These are phyloP conservation scores for Pelargonium fulgidum DNA, from an alignment of 441 rosid species.

Conservation along the genomic window DNA sequence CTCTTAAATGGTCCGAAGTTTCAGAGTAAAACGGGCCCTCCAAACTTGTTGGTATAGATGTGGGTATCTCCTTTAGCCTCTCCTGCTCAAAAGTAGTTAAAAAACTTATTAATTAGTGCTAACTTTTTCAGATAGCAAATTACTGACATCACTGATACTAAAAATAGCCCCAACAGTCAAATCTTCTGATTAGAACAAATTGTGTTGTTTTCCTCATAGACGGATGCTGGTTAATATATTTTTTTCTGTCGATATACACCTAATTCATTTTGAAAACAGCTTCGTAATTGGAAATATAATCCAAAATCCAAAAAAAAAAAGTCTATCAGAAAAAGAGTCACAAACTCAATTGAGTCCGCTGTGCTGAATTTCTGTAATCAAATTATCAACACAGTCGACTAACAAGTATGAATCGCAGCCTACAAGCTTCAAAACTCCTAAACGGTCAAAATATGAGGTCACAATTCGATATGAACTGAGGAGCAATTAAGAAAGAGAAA, in stretches of 20 bases:
- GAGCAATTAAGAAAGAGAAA: neutral
- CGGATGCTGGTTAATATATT: neutral
- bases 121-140: neutral
- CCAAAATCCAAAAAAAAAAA: neutral
- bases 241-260: neutral
- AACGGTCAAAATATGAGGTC: neutral
- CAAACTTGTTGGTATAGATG: constrained; percentile 37
- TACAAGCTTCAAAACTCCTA: neutral
- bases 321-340: neutral
- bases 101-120: constrained; percentile 2
- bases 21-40: constrained; percentile 44
- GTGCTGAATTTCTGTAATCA: neutral
- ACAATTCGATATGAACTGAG: neutral
- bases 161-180: neutral
- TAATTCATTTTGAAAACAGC: neutral
- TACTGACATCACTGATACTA: neutral
- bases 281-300: neutral
- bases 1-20: constrained; percentile 40
- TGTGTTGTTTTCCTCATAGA: neutral
- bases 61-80: constrained; percentile 74
- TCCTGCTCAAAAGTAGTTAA: constrained; percentile 42
- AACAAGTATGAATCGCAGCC: neutral
- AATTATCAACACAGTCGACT: neutral
- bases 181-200: neutral
- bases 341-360: neutral